Evolutionary conservation across 306 rosid genomes (phyloP), one percentile per base, ranked within the genome.

Genomic region (Rosa rugosa): DNA sequence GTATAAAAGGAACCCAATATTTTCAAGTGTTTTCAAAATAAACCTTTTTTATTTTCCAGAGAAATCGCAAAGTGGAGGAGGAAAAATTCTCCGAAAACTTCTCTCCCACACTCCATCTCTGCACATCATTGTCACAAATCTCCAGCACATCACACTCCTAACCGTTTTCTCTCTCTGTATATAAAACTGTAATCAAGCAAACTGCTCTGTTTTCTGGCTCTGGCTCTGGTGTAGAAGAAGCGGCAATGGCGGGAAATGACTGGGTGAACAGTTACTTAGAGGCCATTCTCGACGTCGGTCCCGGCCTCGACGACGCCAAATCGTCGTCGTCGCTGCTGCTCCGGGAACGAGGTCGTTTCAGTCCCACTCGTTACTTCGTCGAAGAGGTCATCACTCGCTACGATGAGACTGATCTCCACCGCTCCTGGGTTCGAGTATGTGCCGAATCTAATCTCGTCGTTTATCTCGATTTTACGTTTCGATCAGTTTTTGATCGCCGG

Each of bases 341-440:
- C 57, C 79, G 92, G 22, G 90, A 89, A 73, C 75, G 90, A 77
- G 92, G 90, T 17, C 84, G 72, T 41, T 86, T 89, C 84, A 89
- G 88, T 66, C 92, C 88, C 68, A 88, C 90, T 12, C 86, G 92
- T 14, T 88, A 88, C 85, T 88, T 88, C 84, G 92, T 88, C 44
- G 90, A 86, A 81, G 90, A 89, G 83, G 92, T 86, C 83, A 84
- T 89, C 80, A 84, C 90, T 57, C 84, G 90, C 78, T 89, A 77
- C 80, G 90, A 89, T 70, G 92, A 89, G 82, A 89, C 88, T 59
- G 92, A 89, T 82, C 92, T 89, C 71, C 81, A 89, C 77, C 85
- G 92, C 34, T 84, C 92, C 79, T 89, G 90, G 92, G 81, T 82
- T 82, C 88, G 83, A 49, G 90, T 89, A 65, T 51, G 82, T 34